A percentile compares a stretch with the other conserved stretches of the same genome.
Conservation (phyloP, 805 yeast genomes). For the Schizosaccharomyces lindneri region DNA sequence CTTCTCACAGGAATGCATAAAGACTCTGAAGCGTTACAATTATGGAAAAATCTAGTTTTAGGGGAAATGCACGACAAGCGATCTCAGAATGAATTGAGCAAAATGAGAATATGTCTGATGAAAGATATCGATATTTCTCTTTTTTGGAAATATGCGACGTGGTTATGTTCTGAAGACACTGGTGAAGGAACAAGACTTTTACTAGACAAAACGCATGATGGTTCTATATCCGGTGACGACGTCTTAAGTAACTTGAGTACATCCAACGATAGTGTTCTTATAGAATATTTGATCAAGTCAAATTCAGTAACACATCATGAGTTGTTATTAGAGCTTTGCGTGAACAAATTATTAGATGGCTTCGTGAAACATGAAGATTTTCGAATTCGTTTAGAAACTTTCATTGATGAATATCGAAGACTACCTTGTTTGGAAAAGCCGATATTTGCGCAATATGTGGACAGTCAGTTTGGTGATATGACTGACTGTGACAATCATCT, state of each 20-base stretch:
- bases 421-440: neutral
- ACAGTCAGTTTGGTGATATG: neutral
- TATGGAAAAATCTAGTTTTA: slow-evolving; percentile 10
- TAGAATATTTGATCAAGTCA: neutral
- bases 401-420: neutral
- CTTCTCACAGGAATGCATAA: neutral
- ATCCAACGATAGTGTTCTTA: neutral
- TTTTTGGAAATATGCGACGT: slow-evolving; percentile 17
- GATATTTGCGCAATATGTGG: neutral
- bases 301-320: neutral
- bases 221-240: neutral
- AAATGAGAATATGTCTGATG: slow-evolving; percentile 11
- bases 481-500: neutral
- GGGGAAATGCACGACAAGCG: slow-evolving; percentile 11
- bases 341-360: neutral
- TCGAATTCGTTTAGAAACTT: neutral
- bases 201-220: slow-evolving; percentile 6
- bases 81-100: slow-evolving; percentile 10
- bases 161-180: slow-evolving; percentile 14
- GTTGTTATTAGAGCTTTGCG: neutral
- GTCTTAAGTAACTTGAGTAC: neutral
- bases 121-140: slow-evolving; percentile 10
- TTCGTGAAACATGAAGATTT: neutral
- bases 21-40: slow-evolving; percentile 9
- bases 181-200: slow-evolving; percentile 14